Evolutionary conservation across 768 basidiomycete species (phyloP), one percentile per base, ranked within the genome.

Genomic region (Agaricus bisporus): DNA sequence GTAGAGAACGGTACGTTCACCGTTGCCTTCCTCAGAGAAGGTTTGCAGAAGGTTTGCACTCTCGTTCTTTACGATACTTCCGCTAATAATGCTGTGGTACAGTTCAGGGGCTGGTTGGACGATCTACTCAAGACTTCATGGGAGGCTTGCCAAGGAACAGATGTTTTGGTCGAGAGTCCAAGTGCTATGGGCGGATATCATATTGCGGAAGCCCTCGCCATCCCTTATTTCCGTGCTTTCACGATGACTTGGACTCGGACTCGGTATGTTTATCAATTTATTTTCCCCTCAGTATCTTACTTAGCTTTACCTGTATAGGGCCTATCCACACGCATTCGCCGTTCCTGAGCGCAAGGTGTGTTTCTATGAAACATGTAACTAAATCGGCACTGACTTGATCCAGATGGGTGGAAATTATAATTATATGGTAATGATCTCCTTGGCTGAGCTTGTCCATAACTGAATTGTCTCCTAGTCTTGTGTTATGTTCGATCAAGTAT

Each of bases 231-330:
- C 70, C 77, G 93, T 55, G 93, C 92, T 7, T 97, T 98, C 66
- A 95, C 95, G 0, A 98, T 98, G 97, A 91, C 91, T 0, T 98
- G 95, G 95, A 88, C 91, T 11, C 80, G 95, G 49, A 98, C 95
- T 25, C 81, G 93, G 87, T 80, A 57, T 35, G 62, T 45, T 38
- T 35, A 36, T 17, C 17, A 8, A 15, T 45, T 18, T 22, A 41
- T 14, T 11, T 39, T 46, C 51, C 41, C 12, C 49, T n/a, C n/a
- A 6, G 25, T n/a, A 9, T 25, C 32, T 26, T 35, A 35, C 60
- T 63, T 22, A 56, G 18, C 41, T 48, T 52, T 39, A 48, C 35
- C 36, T 8, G 48, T 32, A 7, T 50, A 88, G 90, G 63, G 94
- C 90, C 5, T 99, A 98, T 68, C 95, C 97, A 2, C 95, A 98